Conservation (phyloP, 441 rosid species). For the Gossypium davidsonii region DNA sequence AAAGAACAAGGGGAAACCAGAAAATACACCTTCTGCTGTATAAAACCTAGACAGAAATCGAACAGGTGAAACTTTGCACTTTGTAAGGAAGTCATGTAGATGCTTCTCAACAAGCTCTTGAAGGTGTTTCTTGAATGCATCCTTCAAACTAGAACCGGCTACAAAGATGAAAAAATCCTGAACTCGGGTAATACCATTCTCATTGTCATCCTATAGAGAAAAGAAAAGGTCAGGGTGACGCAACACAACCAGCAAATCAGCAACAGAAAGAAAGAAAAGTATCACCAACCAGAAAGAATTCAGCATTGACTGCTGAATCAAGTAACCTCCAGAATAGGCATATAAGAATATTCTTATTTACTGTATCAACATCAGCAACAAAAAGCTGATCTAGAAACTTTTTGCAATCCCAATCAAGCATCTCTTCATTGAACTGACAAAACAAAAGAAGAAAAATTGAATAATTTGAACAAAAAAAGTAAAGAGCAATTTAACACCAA, state of each 20-base stretch:
- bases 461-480: constrained; percentile 2
- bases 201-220: constrained; percentile 47
- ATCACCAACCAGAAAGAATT: constrained; percentile 47
- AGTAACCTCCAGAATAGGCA: constrained; percentile 70
- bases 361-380: constrained; percentile 36
- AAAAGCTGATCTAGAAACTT: constrained; percentile 55
- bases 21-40: constrained; percentile 63
- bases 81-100: constrained; percentile 51
- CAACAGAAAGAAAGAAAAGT: constrained; percentile 9
- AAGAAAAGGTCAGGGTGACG: constrained; percentile 7
- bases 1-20: not conserved
- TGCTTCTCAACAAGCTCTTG: constrained; percentile 37
- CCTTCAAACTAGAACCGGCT: constrained; percentile 44
- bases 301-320: constrained; percentile 36
- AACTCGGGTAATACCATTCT: constrained; percentile 33
- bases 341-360: constrained; percentile 48
- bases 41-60: constrained; percentile 57
- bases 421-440: constrained; percentile 47
- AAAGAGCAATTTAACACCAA: not conserved
- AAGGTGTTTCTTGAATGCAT: constrained; percentile 62
- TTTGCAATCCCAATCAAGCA: constrained; percentile 54
- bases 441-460: constrained; percentile 17
- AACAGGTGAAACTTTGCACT: constrained; percentile 63
- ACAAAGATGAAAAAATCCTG: constrained; percentile 66
- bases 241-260: constrained; percentile 10